Base-by-base conservation (phyloP, 768 basidiomycete genomes). In the Naematelia encephala region DNA sequence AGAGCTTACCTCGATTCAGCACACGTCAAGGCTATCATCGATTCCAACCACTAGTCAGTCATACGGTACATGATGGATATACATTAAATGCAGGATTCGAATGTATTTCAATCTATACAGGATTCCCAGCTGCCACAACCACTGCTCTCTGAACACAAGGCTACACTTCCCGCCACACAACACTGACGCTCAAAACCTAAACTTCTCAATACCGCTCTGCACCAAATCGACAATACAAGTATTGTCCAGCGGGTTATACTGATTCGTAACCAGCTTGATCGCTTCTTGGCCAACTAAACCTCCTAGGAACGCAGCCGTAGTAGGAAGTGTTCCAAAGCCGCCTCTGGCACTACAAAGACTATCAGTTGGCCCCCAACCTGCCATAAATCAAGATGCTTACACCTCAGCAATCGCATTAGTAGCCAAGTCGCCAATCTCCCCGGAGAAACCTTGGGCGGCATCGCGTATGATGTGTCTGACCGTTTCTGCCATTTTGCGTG, bases 201-300 rank as follows among this genome's bases (percentile, higher is more conserved):
- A 74, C 59, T 73, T 74, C 21, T 67, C 73, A 19, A 74, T 73
- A 53, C 69, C 66, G 51, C 78, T 77, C 61, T 76, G 70, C 60
- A 81, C 72, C 28, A 96, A 82, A 78, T 98, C 92, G 49, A 94
- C 80, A 22, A 90, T 82, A 67, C 88, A 89, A 64, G 87, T 87
- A 13, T 90, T 89, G 61, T 87, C 84, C 50, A 94, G 83, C 5
- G 96, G 93, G 13, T 93, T 83, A 73, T 99, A 99, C 77, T 99
- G 96, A 69, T 85, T 86, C 57, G 94, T 99, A 69, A 94, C 87
- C 79, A 98, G 82, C 82, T 99, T 98, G 82, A 98, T 98, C 4
- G 86, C 86, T 74, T 99, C 96, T 68, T 99, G 96, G 23, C 93
- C 91, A 19, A 97, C 87, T 30, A 98, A 77, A 1, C 96, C 96